phyloP scores from a whole-genome alignment of 108 stramenopile genomes.

The Aureococcus anophagefferens region DNA sequence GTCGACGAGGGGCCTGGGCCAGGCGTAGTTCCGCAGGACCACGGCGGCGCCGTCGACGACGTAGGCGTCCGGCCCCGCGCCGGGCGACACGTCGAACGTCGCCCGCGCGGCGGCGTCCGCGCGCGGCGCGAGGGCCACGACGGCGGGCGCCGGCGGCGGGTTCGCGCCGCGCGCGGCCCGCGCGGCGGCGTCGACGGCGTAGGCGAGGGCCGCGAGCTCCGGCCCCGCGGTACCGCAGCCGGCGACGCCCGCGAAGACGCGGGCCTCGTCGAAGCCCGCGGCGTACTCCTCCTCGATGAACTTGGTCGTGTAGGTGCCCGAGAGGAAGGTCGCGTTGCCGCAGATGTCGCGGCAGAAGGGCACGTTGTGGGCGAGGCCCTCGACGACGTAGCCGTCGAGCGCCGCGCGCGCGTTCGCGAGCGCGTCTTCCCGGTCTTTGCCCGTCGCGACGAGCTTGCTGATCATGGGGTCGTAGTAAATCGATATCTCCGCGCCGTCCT shows the following conservation, averaged over 20 bases:
- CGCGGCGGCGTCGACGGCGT: conserved; percentile 16
- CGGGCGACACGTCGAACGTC: conserved; percentile 4
- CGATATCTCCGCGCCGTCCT: conserved; percentile 67
- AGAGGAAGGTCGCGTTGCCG: conserved; percentile 57
- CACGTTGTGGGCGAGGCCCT: conserved; percentile 83
- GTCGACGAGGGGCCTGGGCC: too few relatives aligned
- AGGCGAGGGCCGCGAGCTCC: conserved; percentile 10
- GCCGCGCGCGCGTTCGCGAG: conserved; percentile 59
- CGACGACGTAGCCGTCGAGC: conserved; percentile 77
- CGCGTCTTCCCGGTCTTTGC: conserved; percentile 42
- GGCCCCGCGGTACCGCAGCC: too few relatives aligned
- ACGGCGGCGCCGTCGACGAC: too few relatives aligned
- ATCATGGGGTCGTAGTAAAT: conserved; percentile 96
- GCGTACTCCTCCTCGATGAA: conserved; percentile 84
- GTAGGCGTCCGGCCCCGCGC: conserved; percentile 27
- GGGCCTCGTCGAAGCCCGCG: conserved; percentile 59
- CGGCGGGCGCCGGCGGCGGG: conserved; percentile 53
- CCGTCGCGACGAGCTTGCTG: conserved; percentile 76
- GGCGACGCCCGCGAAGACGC: too few relatives aligned
- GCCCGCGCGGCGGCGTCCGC: conserved; percentile 59
- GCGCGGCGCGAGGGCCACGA: conserved; percentile 56
- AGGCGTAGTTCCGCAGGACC: too few relatives aligned
- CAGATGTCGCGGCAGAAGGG: conserved; percentile 62
- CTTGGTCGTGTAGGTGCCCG: conserved; percentile 76
- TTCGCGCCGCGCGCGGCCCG: conserved; percentile 32